These are phyloP conservation scores for Retiboletus fuscus DNA, from an alignment of 1,284 basidiomycete species.

Conservation along the genomic window DNA sequence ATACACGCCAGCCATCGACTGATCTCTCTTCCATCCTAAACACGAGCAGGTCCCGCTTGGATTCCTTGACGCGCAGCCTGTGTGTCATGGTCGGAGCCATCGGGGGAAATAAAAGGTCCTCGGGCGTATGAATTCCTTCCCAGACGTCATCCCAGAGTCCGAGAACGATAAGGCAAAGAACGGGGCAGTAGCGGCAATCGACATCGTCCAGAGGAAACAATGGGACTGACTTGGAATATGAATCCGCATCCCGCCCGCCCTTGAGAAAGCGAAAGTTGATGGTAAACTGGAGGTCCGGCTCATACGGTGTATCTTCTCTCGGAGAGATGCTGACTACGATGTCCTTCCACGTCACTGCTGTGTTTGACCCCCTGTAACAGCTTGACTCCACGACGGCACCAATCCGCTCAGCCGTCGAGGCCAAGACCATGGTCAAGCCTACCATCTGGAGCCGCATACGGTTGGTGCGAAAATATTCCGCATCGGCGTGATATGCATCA, in stretches of 20 bases:
- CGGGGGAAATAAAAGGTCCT: too few relatives aligned
- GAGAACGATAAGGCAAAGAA: too few relatives aligned
- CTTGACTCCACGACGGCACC: conserved; percentile 10
- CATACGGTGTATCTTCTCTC: not conserved
- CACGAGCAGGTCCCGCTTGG: not conserved
- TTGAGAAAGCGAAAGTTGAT: conserved; percentile 9
- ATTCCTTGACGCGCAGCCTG: not conserved
- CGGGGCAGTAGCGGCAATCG: too few relatives aligned
- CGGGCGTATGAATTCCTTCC: too few relatives aligned
- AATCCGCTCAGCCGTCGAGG: not conserved
- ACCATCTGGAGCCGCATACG: conserved; percentile 4
- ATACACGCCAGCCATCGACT: not conserved
- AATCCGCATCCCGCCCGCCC: not conserved
- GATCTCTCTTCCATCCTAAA: not conserved
- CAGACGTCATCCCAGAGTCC: too few relatives aligned
- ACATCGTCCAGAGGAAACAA: too few relatives aligned
- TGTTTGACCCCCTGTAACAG: conserved; percentile 2
- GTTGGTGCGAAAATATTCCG: not conserved
- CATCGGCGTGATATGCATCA: not conserved
- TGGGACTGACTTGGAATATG: not conserved
- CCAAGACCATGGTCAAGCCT: not conserved
- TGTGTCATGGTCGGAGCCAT: too few relatives aligned
- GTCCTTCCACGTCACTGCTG: conserved; percentile 7
- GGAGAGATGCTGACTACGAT: not conserved
- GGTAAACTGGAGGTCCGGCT: not conserved